These are phyloP conservation scores for Fagus crenata DNA, from an alignment of 306 rosid species.

Conservation along the genomic window DNA sequence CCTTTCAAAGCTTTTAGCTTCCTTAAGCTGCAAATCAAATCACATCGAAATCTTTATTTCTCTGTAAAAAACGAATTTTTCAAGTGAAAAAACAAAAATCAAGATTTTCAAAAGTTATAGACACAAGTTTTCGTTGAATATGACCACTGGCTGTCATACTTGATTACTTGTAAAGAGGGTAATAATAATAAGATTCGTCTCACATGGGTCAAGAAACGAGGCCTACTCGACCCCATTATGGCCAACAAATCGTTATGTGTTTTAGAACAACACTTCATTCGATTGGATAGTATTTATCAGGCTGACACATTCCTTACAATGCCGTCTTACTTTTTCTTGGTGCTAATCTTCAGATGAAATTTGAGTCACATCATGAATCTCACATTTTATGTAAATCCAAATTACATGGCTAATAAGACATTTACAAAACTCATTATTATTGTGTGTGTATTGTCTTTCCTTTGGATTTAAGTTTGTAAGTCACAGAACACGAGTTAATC, in stretches of 20 bases:
- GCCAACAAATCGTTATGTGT: not conserved
- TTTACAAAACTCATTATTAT: too few relatives aligned
- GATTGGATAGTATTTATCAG: not conserved
- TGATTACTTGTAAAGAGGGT: too few relatives aligned
- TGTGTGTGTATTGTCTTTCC: too few relatives aligned
- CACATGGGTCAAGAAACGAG: not conserved
- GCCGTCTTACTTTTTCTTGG: not conserved
- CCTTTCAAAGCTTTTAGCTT: not conserved
- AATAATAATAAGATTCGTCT: too few relatives aligned
- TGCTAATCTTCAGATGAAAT: not conserved
- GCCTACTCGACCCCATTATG: not conserved
- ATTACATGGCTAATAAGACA: too few relatives aligned
- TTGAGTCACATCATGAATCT: slow-evolving; percentile 8
- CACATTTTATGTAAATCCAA: too few relatives aligned
- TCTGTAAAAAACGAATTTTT: not conserved
- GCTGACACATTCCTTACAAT: not conserved
- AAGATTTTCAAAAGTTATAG: too few relatives aligned
- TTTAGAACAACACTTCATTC: not conserved
- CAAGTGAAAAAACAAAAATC: not conserved
- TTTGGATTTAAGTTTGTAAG: too few relatives aligned
- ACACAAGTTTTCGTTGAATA: too few relatives aligned
- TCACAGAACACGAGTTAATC: too few relatives aligned
- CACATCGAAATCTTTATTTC: not conserved
- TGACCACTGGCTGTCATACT: too few relatives aligned
- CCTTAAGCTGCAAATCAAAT: not conserved